Conservation (phyloP, 2,329 filamentous ascomycete species). For the Colletotrichum acutatum region DNA sequence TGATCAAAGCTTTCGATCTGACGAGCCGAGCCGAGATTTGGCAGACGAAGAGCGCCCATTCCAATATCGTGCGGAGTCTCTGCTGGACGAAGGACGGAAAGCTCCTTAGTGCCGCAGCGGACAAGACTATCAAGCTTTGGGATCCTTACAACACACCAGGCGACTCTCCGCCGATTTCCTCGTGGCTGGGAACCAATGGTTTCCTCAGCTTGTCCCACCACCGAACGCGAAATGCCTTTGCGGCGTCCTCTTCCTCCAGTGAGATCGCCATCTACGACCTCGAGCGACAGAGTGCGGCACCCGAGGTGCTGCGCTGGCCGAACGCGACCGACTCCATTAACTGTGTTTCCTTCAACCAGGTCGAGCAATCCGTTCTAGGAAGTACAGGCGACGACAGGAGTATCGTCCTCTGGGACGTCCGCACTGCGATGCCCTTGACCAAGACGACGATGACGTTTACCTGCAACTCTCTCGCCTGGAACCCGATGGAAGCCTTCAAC, state of each 20-base stretch:
- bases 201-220: slow-evolving; percentile 85
- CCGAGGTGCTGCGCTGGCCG: slow-evolving; percentile 88
- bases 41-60: slow-evolving; percentile 80
- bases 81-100: slow-evolving; percentile 90
- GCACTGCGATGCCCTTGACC: slow-evolving; percentile 84
- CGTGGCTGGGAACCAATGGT: slow-evolving; percentile 73
- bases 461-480: slow-evolving; percentile 88
- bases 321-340: slow-evolving; percentile 92
- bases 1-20: slow-evolving; percentile 75
- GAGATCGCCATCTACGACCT: slow-evolving; percentile 91
- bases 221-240: slow-evolving; percentile 81
- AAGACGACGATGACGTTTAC: slow-evolving; percentile 86
- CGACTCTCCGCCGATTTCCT: slow-evolving; percentile 78
- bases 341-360: slow-evolving; percentile 88
- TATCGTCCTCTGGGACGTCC: slow-evolving; percentile 90
- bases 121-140: slow-evolving; percentile 89
- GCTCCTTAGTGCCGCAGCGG: slow-evolving; percentile 86
- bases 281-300: slow-evolving; percentile 80
- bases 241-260: slow-evolving; percentile 79
- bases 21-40: slow-evolving; percentile 78
- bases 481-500: slow-evolving; percentile 97
- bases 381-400: slow-evolving; percentile 88
- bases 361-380: slow-evolving; percentile 90
- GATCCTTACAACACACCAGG: slow-evolving; percentile 83
- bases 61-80: slow-evolving; percentile 92